A percentile compares a stretch with the other conserved stretches of the same genome.
Conservation (phyloP, 371 early-diverging fungal genomes). For the Chytridium lagenaria region DNA sequence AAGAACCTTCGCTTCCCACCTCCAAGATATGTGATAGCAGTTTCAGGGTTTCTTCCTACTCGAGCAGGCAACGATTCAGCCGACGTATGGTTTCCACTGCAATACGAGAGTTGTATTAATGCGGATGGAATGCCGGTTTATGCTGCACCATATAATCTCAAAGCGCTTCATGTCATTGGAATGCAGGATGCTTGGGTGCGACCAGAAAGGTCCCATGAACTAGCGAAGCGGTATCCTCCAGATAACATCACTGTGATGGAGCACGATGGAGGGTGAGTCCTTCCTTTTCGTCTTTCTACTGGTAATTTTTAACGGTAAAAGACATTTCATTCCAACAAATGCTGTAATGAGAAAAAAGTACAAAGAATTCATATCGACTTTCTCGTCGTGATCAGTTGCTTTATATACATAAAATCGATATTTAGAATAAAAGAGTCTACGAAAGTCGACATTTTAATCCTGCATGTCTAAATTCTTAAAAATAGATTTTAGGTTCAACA, state of each 20-base stretch:
- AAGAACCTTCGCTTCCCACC: slow-evolving; percentile 46
- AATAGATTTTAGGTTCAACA: slow-evolving; percentile 6
- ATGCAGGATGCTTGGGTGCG: slow-evolving; percentile 59
- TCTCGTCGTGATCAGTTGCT: neutral
- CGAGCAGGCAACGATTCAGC: slow-evolving; percentile 14
- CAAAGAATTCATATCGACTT: slow-evolving; percentile 51
- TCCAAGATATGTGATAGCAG: slow-evolving; percentile 66
- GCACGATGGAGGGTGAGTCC: slow-evolving; percentile 63
- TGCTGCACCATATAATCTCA: slow-evolving; percentile 44
- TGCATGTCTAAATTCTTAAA: slow-evolving; percentile 3
- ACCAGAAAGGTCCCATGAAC: slow-evolving; percentile 52
- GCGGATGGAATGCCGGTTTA: slow-evolving; percentile 1
- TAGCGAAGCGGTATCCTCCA: slow-evolving; percentile 51
- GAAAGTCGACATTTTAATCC: neutral
- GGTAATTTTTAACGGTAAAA: slow-evolving; percentile 31
- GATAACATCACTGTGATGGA: slow-evolving; percentile 40
- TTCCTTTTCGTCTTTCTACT: neutral
- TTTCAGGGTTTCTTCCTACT: slow-evolving; percentile 65
- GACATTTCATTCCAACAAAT: slow-evolving; percentile 73
- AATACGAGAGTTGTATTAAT: too few relatives aligned
- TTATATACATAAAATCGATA: neutral
- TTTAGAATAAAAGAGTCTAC: too few relatives aligned
- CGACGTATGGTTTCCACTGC: slow-evolving; percentile 25
- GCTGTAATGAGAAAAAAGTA: slow-evolving; percentile 65
- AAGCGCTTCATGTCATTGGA: slow-evolving; percentile 73